These are phyloP conservation scores for Ophiognomonia clavigignenti-juglandacearum DNA, from an alignment of 2,329 filamentous ascomycete species.

Conservation along the genomic window DNA sequence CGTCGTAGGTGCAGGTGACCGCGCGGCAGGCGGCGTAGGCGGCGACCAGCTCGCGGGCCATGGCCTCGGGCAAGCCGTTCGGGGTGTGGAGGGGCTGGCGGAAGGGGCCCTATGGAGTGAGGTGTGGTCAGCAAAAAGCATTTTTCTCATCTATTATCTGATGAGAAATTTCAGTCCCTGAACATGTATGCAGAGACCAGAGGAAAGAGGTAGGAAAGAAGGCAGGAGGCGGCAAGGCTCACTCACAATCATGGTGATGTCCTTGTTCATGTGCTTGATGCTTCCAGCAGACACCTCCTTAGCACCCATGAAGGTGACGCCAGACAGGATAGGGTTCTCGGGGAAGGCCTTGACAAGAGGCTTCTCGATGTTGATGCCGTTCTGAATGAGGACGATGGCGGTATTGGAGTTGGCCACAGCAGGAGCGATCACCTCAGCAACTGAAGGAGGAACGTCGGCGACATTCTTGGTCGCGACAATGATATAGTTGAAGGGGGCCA, in stretches of 20 bases:
- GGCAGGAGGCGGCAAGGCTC: too few species aligned
- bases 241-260: slow-evolving; percentile 23
- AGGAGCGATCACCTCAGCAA: slow-evolving; percentile 43
- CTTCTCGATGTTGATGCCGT: slow-evolving; percentile 59
- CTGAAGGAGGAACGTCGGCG: slow-evolving; percentile 44
- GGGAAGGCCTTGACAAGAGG: slow-evolving; percentile 47
- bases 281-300: slow-evolving; percentile 40
- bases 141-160: neutral
- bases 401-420: slow-evolving; percentile 47
- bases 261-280: slow-evolving; percentile 48
- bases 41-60: slow-evolving; percentile 34
- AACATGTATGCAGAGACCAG: too few species aligned
- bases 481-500: slow-evolving; percentile 47
- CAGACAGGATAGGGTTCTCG: slow-evolving; percentile 45
- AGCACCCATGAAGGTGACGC: slow-evolving; percentile 47
- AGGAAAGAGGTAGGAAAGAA: too few species aligned
- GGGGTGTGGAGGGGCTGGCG: slow-evolving; percentile 31
- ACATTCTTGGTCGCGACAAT: slow-evolving; percentile 55
- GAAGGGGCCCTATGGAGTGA: slow-evolving; percentile 35
- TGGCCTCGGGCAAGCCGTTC: slow-evolving; percentile 13
- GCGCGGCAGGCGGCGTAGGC: slow-evolving; percentile 41
- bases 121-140: neutral
- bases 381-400: slow-evolving; percentile 53
- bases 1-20: slow-evolving; percentile 34
- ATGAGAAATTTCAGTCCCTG: too few species aligned